phyloP scores from a whole-genome alignment of 495 filamentous ascomycete species.

The Collariella sp. region DNA sequence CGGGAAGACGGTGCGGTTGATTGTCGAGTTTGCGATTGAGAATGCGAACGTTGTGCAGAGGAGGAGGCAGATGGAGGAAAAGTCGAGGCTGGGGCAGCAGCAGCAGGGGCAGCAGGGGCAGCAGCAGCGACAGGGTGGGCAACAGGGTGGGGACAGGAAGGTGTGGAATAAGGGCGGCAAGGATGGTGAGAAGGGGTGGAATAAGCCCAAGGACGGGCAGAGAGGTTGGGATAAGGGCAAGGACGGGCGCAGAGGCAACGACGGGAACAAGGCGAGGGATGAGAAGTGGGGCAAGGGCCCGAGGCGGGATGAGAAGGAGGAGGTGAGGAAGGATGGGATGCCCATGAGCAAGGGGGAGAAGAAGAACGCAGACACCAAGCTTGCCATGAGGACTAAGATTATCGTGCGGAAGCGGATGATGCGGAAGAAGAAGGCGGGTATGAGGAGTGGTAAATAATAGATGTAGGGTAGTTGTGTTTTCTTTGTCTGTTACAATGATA shows the following conservation, averaged over 20 bases:
- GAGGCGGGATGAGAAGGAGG: conserved; percentile 5
- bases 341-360: conserved; percentile 15
- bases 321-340: conserved; percentile 2
- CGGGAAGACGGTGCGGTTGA: conserved; percentile 54
- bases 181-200: conserved; percentile 4
- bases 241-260: conserved; percentile 5
- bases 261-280: conserved; percentile 6
- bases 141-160: background rate
- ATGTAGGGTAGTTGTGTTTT: background rate
- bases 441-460: conserved; percentile 22
- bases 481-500: background rate
- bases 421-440: conserved; percentile 42
- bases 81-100: conserved; percentile 44
- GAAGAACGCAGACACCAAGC: conserved; percentile 26
- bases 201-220: conserved; percentile 7
- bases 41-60: conserved; percentile 88
- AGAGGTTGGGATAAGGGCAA: conserved; percentile 17
- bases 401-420: conserved; percentile 41
- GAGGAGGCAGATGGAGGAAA: conserved; percentile 62
- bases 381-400: conserved; percentile 39
- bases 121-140: background rate
- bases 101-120: background rate
- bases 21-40: conserved; percentile 98
- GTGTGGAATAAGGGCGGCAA: conserved; percentile 1
- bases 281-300: conserved; percentile 1